Evolutionary conservation across 176 grass and related monocot species (phyloP), one percentile per base, ranked within the genome.

Genomic region (Oryza officinalis): DNA sequence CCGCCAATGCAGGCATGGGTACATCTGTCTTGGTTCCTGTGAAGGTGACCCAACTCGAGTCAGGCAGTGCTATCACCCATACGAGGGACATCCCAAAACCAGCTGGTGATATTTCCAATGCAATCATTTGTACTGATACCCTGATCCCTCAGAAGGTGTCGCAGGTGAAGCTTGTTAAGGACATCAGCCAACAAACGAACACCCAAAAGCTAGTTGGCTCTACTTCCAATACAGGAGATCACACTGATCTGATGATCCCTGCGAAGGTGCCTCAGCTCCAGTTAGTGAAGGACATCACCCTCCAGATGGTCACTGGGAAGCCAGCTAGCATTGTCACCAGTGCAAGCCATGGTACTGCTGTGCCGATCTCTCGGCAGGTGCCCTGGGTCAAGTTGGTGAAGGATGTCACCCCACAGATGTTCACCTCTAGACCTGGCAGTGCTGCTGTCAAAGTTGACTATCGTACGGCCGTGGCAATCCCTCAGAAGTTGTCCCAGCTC

Each of bases 341-440:
- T 35, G 3, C 37, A 41, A 35, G 40, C 22, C 10, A 71, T 71
- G 10, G 68, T 25, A 43, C 22, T 13, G 4, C 18, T 43, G 35
- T 35, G 31, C 68, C 22, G 2, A 25, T 71, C 22, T 40, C 68
- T 71, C 22, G 22, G 40, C 37, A 43, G 22, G 68, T 43, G 20
- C 37, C 68, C n/a, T 61, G 57, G 57, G 57, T 61, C 68, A 71
- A 43, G 37, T 71, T 71, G 20, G 68, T 71, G 37, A 71, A 43
- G 37, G 68, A 43, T 35, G 40, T 43, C 68, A 43, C 37, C 68
- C 40, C 68, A 2, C 68, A 43, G 37, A 25, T 11, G 5, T 8
- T 71, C 37, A 43, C 37, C 22, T 13, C 11, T 2, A 71, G 40
- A 22, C 40, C 22, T 41, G 10, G 37, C 37, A 71, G 9, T 71